Conservation (phyloP, 2,329 filamentous ascomycete genomes). For the Annulohypoxylon truncatum region DNA sequence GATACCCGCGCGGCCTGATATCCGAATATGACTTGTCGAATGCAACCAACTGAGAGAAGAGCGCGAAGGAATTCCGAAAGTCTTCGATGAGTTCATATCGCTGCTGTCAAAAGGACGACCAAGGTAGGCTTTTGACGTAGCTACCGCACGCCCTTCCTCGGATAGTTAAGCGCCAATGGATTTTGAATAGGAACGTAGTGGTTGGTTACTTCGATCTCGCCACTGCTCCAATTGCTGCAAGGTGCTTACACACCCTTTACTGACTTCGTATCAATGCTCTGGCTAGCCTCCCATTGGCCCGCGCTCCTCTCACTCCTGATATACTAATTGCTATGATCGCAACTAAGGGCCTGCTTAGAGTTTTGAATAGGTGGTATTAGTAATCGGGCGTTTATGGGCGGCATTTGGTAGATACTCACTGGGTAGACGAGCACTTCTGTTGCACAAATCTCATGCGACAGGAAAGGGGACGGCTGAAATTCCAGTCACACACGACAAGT, state of each 20-base stretch:
- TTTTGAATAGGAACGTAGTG: constrained; percentile 19
- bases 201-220: constrained; percentile 17
- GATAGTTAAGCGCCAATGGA: constrained; percentile 1
- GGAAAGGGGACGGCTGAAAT: not conserved
- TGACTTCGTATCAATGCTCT: constrained; percentile 9
- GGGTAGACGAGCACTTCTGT: not conserved
- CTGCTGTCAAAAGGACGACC: not conserved
- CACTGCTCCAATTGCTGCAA: constrained; percentile 22
- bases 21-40: constrained; percentile 1
- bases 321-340: not conserved
- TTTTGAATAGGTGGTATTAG: not conserved
- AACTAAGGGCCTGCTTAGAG: not conserved
- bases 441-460: not conserved
- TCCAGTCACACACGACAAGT: not conserved
- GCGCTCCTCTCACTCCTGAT: not conserved
- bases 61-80: not conserved
- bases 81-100: constrained; percentile 19
- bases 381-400: not conserved
- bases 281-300: not conserved
- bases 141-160: not conserved
- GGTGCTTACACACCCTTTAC: constrained; percentile 31
- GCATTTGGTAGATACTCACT: not conserved
- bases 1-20: not conserved
- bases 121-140: not conserved
- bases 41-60: not conserved